Base-by-base conservation (phyloP, 108 stramenopile species). In the Aurantiochytrium sp. region DNA sequence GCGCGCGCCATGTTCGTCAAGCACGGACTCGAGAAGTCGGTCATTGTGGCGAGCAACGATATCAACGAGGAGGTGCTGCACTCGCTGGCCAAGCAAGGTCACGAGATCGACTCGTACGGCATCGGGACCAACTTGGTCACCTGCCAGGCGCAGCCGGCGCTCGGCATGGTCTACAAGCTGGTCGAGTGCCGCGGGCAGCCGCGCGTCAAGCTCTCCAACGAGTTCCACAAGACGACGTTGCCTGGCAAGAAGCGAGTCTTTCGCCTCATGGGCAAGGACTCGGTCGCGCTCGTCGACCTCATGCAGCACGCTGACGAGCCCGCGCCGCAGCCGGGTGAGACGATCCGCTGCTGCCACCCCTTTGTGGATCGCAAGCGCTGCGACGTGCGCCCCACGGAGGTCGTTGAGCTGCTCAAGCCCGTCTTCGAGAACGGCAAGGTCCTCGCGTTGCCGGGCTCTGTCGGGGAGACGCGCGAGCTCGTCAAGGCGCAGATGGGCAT, bases 121-220 rank as follows among this genome's bases (percentile, higher is more conserved):
- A 97, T 99, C 55, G 99, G 99, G 4, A 97, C 97, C 8, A 89
- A 94, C 91, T 93, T 99, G n/a, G 99, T 99, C 41, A 99, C 99
- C 4, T 99, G 99, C 89, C 98, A 98, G 92, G 93, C 94, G 19
- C 98, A 99, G 88, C 99, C 99, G 12, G 98, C 99, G n/a, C 92
- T 99, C 4, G 99, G 99, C 42, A 89, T 86, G 85, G 85, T 89
- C 42, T 89, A 36, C 68, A 86, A 86, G 86, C 90, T 90, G 22
- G 89, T 91, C 53, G 91, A 92, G 87, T 89, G 93, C 59, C 87
- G 94, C 34, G 96, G 95, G 8, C 42, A 92, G 73, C 96, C 99
- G 10, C 90, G 98, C 8, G 97, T 99, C 55, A 99, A 99, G 89
- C 86, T 99, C 36, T 94, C 94, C 22, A 91, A 98, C 90, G 97